phyloP scores from a whole-genome alignment of 2,329 filamentous ascomycete genomes.

The Hawksworthiomyces lignivorus region DNA sequence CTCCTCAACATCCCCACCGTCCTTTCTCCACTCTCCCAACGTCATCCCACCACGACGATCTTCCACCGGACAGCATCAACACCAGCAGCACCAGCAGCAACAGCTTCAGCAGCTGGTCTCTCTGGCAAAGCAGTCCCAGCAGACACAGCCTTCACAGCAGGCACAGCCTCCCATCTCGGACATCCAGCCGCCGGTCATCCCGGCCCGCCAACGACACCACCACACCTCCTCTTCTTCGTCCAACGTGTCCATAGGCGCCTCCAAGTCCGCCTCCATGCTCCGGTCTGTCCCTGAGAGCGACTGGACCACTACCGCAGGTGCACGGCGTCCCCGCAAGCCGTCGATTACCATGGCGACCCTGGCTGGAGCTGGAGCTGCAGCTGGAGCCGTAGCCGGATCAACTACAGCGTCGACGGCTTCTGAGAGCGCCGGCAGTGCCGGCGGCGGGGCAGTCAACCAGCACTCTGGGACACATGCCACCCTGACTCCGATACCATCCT shows the following conservation, averaged over 20 bases:
- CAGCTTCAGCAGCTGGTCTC: no score
- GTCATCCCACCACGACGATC: conserved; percentile 68
- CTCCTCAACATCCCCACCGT: conserved; percentile 11
- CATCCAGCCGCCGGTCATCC: neutral
- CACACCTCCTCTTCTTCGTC: conserved; percentile 4
- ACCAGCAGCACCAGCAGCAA: conserved; percentile 16
- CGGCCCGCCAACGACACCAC: conserved; percentile 5
- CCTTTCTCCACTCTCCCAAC: conserved; percentile 47
- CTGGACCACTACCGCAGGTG: conserved; percentile 38
- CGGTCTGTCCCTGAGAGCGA: conserved; percentile 52
- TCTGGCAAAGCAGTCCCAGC: neutral
- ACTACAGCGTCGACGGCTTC: conserved; percentile 13
- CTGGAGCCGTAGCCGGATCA: neutral
- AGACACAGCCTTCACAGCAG: neutral
- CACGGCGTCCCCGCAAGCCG: conserved; percentile 22
- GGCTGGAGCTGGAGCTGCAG: no score
- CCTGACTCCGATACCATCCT: conserved; percentile 2
- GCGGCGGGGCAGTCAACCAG: neutral
- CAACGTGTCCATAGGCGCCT: conserved; percentile 20
- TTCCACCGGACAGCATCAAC: conserved; percentile 44
- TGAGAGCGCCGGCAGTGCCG: conserved; percentile 1
- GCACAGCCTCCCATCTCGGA: neutral
- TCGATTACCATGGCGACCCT: conserved; percentile 18
- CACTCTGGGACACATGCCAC: neutral
- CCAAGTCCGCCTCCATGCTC: conserved; percentile 24